These are phyloP conservation scores for Alternaria rosae DNA, from an alignment of 2,329 filamentous ascomycete species.

Conservation along the genomic window DNA sequence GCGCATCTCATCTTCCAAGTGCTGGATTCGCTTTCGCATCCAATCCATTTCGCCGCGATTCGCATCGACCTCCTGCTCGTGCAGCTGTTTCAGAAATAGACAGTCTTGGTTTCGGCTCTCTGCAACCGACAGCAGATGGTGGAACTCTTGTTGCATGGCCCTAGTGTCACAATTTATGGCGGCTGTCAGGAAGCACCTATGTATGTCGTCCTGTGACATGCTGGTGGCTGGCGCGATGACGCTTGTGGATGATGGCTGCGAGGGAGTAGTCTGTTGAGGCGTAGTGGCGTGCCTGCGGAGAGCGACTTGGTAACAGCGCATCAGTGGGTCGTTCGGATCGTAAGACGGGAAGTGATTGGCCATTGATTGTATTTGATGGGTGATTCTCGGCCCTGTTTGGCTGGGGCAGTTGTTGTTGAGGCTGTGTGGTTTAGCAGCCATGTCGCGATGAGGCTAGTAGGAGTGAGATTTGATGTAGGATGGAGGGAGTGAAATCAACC, in stretches of 20 bases:
- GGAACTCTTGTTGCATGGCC: constrained; percentile 2
- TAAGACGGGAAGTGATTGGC: background rate
- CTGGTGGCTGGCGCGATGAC: background rate
- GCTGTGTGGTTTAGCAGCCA: background rate
- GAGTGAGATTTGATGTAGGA: background rate
- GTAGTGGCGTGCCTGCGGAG: background rate
- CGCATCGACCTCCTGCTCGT: constrained; percentile 1
- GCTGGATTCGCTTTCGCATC: background rate
- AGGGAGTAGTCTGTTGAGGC: background rate
- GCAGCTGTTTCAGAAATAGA: background rate
- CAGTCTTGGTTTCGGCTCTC: background rate
- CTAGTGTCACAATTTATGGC: background rate
- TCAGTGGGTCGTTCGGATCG: background rate
- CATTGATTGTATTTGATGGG: background rate
- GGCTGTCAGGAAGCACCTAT: background rate
- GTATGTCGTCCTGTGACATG: background rate
- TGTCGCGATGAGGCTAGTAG: background rate
- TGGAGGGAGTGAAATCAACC: background rate
- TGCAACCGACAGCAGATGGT: constrained; percentile 1
- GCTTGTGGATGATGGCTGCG: background rate
- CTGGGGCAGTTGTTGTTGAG: background rate
- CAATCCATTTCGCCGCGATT: background rate
- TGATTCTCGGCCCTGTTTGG: background rate
- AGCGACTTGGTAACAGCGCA: background rate
- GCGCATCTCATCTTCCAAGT: background rate